phyloP scores from a whole-genome alignment of 2,329 filamentous ascomycete species.

The Samsoniella hepiali region DNA sequence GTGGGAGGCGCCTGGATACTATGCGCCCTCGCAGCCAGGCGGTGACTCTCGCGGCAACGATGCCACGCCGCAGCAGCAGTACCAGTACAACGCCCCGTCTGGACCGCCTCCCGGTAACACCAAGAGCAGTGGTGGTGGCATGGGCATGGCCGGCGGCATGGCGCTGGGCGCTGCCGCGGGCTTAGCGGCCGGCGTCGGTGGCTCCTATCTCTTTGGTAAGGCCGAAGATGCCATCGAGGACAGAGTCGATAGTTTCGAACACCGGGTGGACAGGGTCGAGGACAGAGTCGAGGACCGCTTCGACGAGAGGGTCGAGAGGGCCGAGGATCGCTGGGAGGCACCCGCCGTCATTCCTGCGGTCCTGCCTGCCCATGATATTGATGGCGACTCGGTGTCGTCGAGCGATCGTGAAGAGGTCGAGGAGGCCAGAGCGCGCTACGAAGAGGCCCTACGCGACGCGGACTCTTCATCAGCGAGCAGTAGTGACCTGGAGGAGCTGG shows the following conservation, averaged over 20 bases:
- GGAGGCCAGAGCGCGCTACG: slow-evolving; percentile 42
- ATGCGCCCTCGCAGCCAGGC: slow-evolving; percentile 22
- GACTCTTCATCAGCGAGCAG: slow-evolving; percentile 45
- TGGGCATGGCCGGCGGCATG: slow-evolving; percentile 52
- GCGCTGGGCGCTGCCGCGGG: slow-evolving; percentile 48
- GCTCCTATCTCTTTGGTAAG: slow-evolving; percentile 46
- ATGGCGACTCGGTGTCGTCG: slow-evolving; percentile 41
- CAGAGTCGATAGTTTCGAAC: neutral
- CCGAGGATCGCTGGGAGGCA: neutral
- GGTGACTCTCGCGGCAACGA: slow-evolving; percentile 28
- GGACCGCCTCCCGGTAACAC: slow-evolving; percentile 25
- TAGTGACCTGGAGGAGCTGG: slow-evolving; percentile 50
- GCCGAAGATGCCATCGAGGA: slow-evolving; percentile 11
- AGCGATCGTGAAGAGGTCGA: slow-evolving; percentile 42
- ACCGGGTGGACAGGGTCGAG: slow-evolving; percentile 18
- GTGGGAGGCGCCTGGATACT: slow-evolving; percentile 56
- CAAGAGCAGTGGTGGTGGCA: slow-evolving; percentile 33
- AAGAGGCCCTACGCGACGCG: slow-evolving; percentile 41
- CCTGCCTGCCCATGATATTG: slow-evolving; percentile 29
- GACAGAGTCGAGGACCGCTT: neutral
- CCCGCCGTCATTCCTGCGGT: neutral
- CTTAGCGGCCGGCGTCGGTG: slow-evolving; percentile 54
- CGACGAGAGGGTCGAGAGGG: neutral
- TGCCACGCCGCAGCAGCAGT: neutral
- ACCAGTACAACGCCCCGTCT: neutral